Evolutionary conservation across 1,139 yeast species (phyloP), one percentile per base, ranked within the genome.

Genomic region (Meyerozyma sp.): DNA sequence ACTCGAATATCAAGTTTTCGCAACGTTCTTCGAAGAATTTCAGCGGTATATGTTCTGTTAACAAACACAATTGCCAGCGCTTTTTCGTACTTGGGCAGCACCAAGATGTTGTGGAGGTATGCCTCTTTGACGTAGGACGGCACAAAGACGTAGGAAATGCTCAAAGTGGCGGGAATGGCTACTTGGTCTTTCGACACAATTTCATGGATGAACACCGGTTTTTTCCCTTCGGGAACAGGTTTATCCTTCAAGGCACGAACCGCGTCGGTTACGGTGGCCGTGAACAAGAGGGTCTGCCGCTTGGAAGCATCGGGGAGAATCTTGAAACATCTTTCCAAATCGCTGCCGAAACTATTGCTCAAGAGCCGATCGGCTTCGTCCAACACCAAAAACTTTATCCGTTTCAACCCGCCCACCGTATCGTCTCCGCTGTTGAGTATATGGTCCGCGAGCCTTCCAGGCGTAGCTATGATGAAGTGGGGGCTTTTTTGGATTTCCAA

Each of bases 341-440:
- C 96, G 40, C 81, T 76, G 3, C 93, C 84, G 65, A 93, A 90
- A 46, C 95, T 85, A 44, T 84, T 81, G 44, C 93, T 88, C 53
- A 93, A 74, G 35, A 93, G 66, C 50, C 97, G 75, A 72, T 93
- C 99, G 1, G 98, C 99, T 68, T 93, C 99, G 72, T 93, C 99
- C 9, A 93, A 71, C 1, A 93, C 98, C 49, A 93, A 70, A 58
- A 74, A 93, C 58, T 82, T 82, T 21, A 86, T 83, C 54, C 95
- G 72, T 52, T 83, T 76, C 45, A 93, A 69, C 0, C 97, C 97
- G 37, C 79, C 72, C 0, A 87, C 71, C 3, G 96, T 85, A 49
- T 93, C 98, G 45, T 87, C 95, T 13, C 97, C 97, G 59, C 94
- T 86, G 56, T 84, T 81, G 49, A 85, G 65, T 27, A 93, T 83